Base-by-base conservation (phyloP, 768 basidiomycete species). In the Trametes cingulata region DNA sequence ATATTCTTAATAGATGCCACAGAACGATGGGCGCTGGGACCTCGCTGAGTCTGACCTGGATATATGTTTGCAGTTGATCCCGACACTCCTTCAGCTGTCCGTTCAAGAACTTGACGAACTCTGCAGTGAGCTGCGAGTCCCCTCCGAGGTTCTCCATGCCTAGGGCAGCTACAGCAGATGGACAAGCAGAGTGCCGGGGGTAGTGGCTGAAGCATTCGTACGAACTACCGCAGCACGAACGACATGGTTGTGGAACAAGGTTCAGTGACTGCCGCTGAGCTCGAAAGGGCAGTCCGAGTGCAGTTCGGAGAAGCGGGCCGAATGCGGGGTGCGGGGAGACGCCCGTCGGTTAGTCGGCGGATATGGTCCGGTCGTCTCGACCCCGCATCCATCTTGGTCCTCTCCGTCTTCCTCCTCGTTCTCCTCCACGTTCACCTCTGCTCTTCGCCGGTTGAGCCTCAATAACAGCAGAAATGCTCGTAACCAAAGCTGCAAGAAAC, bases 331-430 rank as follows among this genome's bases (percentile, higher is more conserved):
- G 29, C 29, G 29, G 29, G 27, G 12, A 54, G 35, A 33, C 58
- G 58, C 58, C 45, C 22, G 17, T 33, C 52, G 59, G 59, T 17
- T 49, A 54, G 4, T 24, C 59, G 59, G 59, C 47, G 59, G 52
- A 48, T 60, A 60, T 55, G 59, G 27, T 55, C 59, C 59, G 59
- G 47, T 42, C 52, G 46, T 27, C 39, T 42, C 24, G 54, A 54
- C 58, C 58, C 58, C 58, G 46, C 58, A 54, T 54, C 22, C 3
- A 2, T 33, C 52, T 29, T 36, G 19, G 6, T 19, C 15, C 13
- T 36, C 19, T 36, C 12, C 24, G 35, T 33, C 43, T 6, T 24
- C 33, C n/a, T 14, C 12, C 50, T 39, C 52, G 15, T 19, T 15
- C 24, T 45, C 24, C n/a, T 24, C 33, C 35, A 10, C 29, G 4